Evolutionary conservation across 2,329 filamentous ascomycete species (phyloP).

Genomic region (Microcera coccophila): DNA sequence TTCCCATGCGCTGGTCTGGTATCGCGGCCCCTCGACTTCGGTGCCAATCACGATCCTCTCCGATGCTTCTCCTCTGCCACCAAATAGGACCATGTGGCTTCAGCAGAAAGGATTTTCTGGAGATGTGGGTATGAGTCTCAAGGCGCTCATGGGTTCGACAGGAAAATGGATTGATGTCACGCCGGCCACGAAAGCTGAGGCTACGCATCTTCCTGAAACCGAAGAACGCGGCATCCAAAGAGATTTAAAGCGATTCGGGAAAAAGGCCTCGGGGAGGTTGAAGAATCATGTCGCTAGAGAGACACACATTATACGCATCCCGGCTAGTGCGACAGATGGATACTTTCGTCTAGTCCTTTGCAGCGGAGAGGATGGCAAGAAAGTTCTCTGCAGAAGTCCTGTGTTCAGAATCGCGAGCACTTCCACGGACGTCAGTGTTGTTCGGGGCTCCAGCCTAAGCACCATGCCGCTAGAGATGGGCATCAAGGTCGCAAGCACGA

Average conservation of each 20-base stretch:
- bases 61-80: conserved; percentile 49
- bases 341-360: conserved; percentile 67
- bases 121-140: conserved; percentile 63
- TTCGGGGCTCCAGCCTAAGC: conserved; percentile 61
- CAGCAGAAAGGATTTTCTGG: conserved; percentile 66
- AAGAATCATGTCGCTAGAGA: conserved; percentile 54
- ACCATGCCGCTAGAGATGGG: conserved; percentile 65
- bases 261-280: conserved; percentile 47
- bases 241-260: conserved; percentile 61
- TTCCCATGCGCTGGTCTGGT: conserved; percentile 61
- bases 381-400: conserved; percentile 61
- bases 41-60: conserved; percentile 63
- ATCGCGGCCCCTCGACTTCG: conserved; percentile 60
- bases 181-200: conserved; percentile 45
- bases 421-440: conserved; percentile 55
- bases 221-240: conserved; percentile 66
- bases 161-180: conserved; percentile 66
- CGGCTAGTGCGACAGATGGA: conserved; percentile 59
- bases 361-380: conserved; percentile 41
- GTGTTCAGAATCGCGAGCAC: conserved; percentile 67
- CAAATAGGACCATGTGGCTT: conserved; percentile 59
- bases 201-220: conserved; percentile 47
- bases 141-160: conserved; percentile 57
- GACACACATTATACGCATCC: conserved; percentile 62
- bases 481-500: conserved; percentile 51